Evolutionary conservation across 345 rosid genomes (phyloP).

Genomic region (Eucalyptus tenuipes): DNA sequence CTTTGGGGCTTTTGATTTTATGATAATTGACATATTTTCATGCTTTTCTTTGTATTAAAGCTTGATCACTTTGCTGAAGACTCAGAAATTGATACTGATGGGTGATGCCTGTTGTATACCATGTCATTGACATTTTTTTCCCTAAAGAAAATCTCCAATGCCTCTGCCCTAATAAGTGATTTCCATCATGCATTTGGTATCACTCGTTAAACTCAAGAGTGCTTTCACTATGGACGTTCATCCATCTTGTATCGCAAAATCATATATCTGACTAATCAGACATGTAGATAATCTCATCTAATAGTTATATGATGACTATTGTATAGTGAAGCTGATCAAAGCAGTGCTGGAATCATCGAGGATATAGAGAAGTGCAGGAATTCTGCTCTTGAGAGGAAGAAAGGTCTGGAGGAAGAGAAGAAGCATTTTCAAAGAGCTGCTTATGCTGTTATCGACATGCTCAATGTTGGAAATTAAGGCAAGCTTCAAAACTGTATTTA

Average conservation of each 20-base stretch:
- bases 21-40: not conserved
- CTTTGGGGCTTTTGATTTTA: not conserved
- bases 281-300: not conserved
- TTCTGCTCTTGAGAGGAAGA: conserved; percentile 60
- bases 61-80: not conserved
- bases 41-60: not conserved
- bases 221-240: not conserved
- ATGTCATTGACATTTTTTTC: not conserved
- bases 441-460: conserved; percentile 57
- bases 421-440: conserved; percentile 81
- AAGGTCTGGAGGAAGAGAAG: conserved; percentile 57
- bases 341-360: conserved; percentile 45
- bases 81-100: not conserved
- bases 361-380: conserved; percentile 72
- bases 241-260: not conserved
- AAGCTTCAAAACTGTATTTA: not conserved
- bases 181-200: not conserved
- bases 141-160: not conserved
- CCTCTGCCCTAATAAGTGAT: not conserved
- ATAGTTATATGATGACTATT: not conserved
- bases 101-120: not conserved
- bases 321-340: conserved; percentile 78
- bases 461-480: conserved; percentile 10
- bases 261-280: not conserved
- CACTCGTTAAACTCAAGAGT: not conserved